A percentile compares a stretch with the other conserved stretches of the same genome.
Evolutionary conservation across 169 alveolate species (phyloP).

Genomic region (Blepharisma undulans): DNA sequence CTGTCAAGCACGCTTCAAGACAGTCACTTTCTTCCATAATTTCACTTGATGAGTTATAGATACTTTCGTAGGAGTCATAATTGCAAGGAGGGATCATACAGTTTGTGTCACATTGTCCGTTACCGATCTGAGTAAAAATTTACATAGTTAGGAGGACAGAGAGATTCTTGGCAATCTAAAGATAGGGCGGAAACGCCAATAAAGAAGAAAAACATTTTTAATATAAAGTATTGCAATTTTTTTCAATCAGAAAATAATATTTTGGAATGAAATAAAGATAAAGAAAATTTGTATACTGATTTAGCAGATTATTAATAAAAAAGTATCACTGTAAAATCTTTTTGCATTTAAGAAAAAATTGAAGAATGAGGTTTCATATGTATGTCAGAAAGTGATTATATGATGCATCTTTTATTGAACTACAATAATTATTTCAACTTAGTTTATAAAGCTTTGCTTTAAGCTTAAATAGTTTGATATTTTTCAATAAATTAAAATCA

Average conservation of each 20-base stretch:
- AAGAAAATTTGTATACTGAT: no score
- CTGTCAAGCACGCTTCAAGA: not conserved
- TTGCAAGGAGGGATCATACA: slow-evolving; percentile 37
- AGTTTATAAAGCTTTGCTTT: not conserved
- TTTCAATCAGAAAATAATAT: no score
- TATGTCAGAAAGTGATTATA: no score
- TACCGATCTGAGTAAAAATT: not conserved
- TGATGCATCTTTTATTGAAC: not conserved
- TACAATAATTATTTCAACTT: not conserved
- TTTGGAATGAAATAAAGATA: no score
- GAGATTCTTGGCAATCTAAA: not conserved
- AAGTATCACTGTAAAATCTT: no score
- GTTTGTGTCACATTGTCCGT: not conserved
- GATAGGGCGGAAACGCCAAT: not conserved
- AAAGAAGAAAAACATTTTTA: not conserved
- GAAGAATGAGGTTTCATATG: no score
- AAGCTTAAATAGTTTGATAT: not conserved
- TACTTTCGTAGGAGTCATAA: slow-evolving; percentile 15
- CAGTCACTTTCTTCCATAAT: not conserved
- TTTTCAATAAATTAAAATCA: not conserved
- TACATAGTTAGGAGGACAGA: not conserved
- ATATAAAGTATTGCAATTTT: not conserved
- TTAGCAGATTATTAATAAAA: no score
- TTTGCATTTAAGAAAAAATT: not conserved
- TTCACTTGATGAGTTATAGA: not conserved